These are phyloP conservation scores for Prunella vulgaris DNA, from an alignment of 257 asterid genomes.

Conservation along the genomic window DNA sequence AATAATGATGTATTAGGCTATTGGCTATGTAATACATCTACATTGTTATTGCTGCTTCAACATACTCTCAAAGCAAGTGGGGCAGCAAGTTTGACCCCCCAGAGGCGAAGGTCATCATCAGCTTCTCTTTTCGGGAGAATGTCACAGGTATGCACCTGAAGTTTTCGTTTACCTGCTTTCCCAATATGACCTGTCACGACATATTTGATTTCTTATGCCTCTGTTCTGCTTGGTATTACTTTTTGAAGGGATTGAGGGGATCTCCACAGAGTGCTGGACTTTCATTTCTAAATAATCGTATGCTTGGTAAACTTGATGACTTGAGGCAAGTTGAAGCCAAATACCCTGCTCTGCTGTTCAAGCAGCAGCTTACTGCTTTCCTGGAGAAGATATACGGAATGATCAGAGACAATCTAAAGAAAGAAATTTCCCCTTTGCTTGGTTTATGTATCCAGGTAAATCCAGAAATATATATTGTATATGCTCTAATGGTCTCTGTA, in stretches of 20 bases:
- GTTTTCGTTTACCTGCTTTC: constrained; percentile 24
- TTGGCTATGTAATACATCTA: constrained; percentile 93
- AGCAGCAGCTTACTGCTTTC: constrained; percentile 99
- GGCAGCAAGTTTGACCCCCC: constrained; percentile 94
- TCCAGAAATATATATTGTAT: constrained; percentile 9
- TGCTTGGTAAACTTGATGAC: constrained; percentile 89
- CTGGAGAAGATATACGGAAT: constrained; percentile 97
- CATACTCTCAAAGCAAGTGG: constrained; percentile 98
- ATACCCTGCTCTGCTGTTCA: constrained; percentile 95
- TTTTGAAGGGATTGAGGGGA: constrained; percentile 71
- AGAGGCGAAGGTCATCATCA: constrained; percentile 89
- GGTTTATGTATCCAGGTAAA: constrained; percentile 94
- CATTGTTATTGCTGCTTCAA: constrained; percentile 93
- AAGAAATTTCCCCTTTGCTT: constrained; percentile 93
- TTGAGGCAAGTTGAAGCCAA: constrained; percentile 98
- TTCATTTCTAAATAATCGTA: constrained; percentile 76
- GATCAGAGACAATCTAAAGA: constrained; percentile 93
- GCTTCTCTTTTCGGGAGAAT: constrained; percentile 97
- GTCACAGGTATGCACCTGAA: constrained; percentile 68
- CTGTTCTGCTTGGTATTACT: constrained; percentile 13
- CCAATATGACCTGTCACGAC: constrained; percentile 5
- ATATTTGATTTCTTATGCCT: constrained; percentile 19
- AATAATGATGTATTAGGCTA: constrained; percentile 81
- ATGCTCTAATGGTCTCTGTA: constrained; percentile 14
- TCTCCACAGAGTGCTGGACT: constrained; percentile 95